Base-by-base conservation (phyloP, 1,139 yeast species). In the Martiniozyma asiatica region DNA sequence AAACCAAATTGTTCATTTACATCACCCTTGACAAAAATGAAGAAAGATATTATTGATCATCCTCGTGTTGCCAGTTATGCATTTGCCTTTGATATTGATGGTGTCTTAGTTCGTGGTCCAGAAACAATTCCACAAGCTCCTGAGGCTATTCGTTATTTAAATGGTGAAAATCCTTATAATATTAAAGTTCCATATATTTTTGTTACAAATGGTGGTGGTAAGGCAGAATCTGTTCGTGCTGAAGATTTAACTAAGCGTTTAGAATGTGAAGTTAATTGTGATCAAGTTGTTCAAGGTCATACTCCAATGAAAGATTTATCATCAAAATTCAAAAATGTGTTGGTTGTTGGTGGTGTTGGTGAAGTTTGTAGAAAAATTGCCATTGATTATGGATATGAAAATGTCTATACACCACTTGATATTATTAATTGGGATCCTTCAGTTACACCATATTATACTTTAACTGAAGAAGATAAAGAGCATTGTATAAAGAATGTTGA, bases 181-280 rank as follows among this genome's bases (percentile, higher is more conserved):
- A 75, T 80, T 45, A 73, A 69, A 43, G 85, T 80, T n/a, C 93
- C 94, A 4, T 78, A 77, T 45, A 78, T 81, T 37, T 79, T 77
- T 54, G 89, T 81, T 42, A 81, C 94, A 33, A 81, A 81, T 51
- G 94, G 94, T 42, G 93, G 93, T 43, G 94, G 94, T 32, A 72
- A 78, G 48, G 80, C 84, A 6, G 94, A 81, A 50, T 56, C 63
- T 39, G 74, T 67, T 14, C 61, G 94, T 47, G 77, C 89, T 25
- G 64, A 64, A 32, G 87, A 79, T 44, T 62, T 81, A 47, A 61
- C 75, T 22, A 59, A 65, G 30, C 58, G 84, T 38, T 63, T 80
- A 41, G 64, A 63, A n/a, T 58, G 67, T 23, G 66, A 66, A 26
- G 70, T 80, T 35, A 68, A 77, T 6, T 71, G 73, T 22, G 85